phyloP scores from a whole-genome alignment of 2,329 filamentous ascomycete genomes.

The Paraphaeosphaeria minitans region DNA sequence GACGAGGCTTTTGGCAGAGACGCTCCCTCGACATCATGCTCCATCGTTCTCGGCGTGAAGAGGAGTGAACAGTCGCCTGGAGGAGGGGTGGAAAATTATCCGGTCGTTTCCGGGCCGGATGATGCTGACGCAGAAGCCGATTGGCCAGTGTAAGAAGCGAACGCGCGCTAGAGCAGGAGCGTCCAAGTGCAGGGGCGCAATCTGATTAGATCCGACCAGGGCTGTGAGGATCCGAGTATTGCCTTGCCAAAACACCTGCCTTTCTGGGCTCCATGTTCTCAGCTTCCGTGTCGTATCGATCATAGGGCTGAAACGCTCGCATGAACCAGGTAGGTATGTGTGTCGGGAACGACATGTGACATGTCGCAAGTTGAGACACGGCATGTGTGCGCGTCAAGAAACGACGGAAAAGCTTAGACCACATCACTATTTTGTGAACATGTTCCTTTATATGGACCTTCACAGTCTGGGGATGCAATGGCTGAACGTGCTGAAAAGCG shows the following conservation, averaged over 20 bases:
- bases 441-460: background rate
- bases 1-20: constrained; percentile 2
- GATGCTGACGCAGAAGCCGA: background rate
- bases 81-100: constrained; percentile 4
- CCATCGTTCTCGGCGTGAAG: constrained; percentile 2
- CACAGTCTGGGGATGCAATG: background rate
- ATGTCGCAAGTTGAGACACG: background rate
- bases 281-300: background rate
- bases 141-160: constrained; percentile 3
- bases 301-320: background rate
- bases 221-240: background rate
- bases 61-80: background rate
- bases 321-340: background rate
- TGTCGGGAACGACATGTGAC: background rate
- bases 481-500: background rate
- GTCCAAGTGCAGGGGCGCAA: no score
- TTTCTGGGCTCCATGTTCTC: no score
- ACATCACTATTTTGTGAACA: no score
- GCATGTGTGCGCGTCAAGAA: background rate
- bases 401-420: background rate
- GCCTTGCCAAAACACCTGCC: background rate
- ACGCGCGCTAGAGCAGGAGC: background rate
- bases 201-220: no score
- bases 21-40: background rate
- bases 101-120: background rate